A percentile compares a stretch with the other conserved stretches of the same genome.
These are phyloP conservation scores for Alternaria alternata DNA, from an alignment of 2,329 filamentous ascomycete genomes.

Conservation along the genomic window DNA sequence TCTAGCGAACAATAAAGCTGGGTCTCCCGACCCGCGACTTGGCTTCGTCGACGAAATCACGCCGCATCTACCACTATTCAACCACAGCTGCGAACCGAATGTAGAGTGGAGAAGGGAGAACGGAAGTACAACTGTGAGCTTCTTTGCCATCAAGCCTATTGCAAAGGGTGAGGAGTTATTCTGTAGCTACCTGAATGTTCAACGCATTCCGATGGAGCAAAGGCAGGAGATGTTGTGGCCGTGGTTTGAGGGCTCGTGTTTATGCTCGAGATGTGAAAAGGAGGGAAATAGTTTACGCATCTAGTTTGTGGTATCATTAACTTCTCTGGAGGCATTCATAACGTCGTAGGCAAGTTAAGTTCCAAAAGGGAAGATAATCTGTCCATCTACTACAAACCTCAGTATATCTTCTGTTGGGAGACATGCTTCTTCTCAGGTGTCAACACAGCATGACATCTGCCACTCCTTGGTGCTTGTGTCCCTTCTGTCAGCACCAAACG, in stretches of 20 bases:
- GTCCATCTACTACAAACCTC: neutral
- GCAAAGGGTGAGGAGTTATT: constrained; percentile 20
- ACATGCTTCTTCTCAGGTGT: neutral
- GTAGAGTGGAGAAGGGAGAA: constrained; percentile 25
- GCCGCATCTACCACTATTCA: constrained; percentile 42
- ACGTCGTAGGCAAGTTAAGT: neutral
- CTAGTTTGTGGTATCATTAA: neutral
- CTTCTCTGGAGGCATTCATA: neutral
- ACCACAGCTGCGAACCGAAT: constrained; percentile 47
- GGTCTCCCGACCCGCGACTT: constrained; percentile 26
- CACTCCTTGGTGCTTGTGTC: neutral
- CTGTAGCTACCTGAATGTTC: constrained; percentile 23
- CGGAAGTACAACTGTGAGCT: constrained; percentile 17
- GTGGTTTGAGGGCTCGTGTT: constrained; percentile 23
- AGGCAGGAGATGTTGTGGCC: constrained; percentile 20
- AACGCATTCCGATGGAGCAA: constrained; percentile 2
- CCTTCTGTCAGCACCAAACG: neutral
- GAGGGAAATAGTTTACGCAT: neutral
- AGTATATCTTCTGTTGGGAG: neutral
- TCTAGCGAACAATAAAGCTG: constrained; percentile 47
- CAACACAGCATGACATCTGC: neutral
- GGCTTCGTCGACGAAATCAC: constrained; percentile 41
- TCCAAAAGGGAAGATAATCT: neutral
- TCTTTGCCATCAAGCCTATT: constrained; percentile 19
- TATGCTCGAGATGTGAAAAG: constrained; percentile 17